phyloP scores from a whole-genome alignment of 768 basidiomycete species.

The Xerocomus brunneocitrinus region DNA sequence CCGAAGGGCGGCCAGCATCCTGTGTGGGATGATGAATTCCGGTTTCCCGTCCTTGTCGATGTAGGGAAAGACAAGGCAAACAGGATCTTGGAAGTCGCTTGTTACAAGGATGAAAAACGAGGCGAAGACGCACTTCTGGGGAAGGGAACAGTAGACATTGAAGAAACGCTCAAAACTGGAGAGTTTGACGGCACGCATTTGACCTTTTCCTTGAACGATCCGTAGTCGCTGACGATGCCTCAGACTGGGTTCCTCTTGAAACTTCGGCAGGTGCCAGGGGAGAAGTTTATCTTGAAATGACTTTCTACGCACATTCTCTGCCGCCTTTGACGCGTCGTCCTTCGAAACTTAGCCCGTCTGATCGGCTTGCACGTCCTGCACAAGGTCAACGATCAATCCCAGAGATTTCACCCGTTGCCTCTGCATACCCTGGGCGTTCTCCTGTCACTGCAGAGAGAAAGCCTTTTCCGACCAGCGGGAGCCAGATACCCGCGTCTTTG shows the following conservation, averaged over 20 bases:
- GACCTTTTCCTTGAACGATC: background rate
- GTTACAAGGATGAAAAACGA: constrained; percentile 73
- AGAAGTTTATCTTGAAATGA: constrained; percentile 90
- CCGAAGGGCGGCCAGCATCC: constrained; percentile 91
- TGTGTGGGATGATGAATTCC: constrained; percentile 86
- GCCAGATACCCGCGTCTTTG: constrained; percentile 21
- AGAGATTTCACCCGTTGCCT: constrained; percentile 9
- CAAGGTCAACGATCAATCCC: constrained; percentile 19
- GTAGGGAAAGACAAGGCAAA: constrained; percentile 40
- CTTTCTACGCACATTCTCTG: constrained; percentile 75
- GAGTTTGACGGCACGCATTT: constrained; percentile 81
- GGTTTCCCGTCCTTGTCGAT: constrained; percentile 68
- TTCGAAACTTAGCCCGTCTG: constrained; percentile 49
- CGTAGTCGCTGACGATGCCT: constrained; percentile 3
- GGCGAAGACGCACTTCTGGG: constrained; percentile 74
- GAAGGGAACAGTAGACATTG: constrained; percentile 67
- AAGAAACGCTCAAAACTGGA: constrained; percentile 74
- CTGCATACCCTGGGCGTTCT: constrained; percentile 12
- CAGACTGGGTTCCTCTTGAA: constrained; percentile 67
- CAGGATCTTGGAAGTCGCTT: constrained; percentile 66
- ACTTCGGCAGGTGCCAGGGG: constrained; percentile 66
- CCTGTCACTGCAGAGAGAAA: constrained; percentile 9
- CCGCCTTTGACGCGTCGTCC: constrained; percentile 48
- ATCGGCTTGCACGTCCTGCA: constrained; percentile 46
- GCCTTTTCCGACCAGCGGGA: background rate